Evolutionary conservation across 1,284 basidiomycete species (phyloP).

Genomic region (Apiotrichum montevideense): DNA sequence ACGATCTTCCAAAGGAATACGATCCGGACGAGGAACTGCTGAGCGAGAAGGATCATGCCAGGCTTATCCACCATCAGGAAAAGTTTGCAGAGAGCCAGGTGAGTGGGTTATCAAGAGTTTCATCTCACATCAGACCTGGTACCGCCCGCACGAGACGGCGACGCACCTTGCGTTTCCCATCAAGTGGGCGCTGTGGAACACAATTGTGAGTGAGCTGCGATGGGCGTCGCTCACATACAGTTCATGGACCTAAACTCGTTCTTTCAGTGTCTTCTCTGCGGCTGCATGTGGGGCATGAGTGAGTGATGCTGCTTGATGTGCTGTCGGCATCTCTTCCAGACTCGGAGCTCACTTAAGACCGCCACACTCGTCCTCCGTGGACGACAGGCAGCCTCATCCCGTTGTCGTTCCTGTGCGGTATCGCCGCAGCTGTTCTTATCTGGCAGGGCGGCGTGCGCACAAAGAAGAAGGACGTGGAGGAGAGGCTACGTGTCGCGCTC

Average conservation of each 20-base stretch:
- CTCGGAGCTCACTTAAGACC: slow-evolving; percentile 18
- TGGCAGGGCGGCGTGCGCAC: slow-evolving; percentile 69
- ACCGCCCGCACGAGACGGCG: slow-evolving; percentile 75
- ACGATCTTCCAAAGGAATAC: slow-evolving; percentile 57
- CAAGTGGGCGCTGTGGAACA: slow-evolving; percentile 52
- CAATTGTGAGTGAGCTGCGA: slow-evolving; percentile 27
- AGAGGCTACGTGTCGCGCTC: slow-evolving; percentile 63
- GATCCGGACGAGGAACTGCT: slow-evolving; percentile 56
- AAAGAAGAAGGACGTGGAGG: slow-evolving; percentile 68
- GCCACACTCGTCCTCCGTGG: slow-evolving; percentile 49
- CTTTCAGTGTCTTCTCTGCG: slow-evolving; percentile 70
- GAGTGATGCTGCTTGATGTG: slow-evolving; percentile 9
- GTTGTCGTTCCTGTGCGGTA: slow-evolving; percentile 70
- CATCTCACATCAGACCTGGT: slow-evolving; percentile 63
- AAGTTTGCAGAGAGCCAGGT: slow-evolving; percentile 44
- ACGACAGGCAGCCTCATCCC: slow-evolving; percentile 66
- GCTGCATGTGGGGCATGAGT: slow-evolving; percentile 73
- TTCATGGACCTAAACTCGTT: slow-evolving; percentile 73
- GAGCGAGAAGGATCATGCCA: slow-evolving; percentile 62
- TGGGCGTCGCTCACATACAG: slow-evolving; percentile 8
- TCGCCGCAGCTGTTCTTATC: slow-evolving; percentile 68
- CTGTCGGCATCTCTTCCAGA: no score
- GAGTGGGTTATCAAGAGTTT: background rate
- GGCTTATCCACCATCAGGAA: slow-evolving; percentile 56
- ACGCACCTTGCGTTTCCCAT: slow-evolving; percentile 80